Percentiles rank a stretch among this genome's conserved stretches.
These are phyloP conservation scores for Acacia melanoxylon DNA, from an alignment of 306 rosid species.

Conservation along the genomic window DNA sequence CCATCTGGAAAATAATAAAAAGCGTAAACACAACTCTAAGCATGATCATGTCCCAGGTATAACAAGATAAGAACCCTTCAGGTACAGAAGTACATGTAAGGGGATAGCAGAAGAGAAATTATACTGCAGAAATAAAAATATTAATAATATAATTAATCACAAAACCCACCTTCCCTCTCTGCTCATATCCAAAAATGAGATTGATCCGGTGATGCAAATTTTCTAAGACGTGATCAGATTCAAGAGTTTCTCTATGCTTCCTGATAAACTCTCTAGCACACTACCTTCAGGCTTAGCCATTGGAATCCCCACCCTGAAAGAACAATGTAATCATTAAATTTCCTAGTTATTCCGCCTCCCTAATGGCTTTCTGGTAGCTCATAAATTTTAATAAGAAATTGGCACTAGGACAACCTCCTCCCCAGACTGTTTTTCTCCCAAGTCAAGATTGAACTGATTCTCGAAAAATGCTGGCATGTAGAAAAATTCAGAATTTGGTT, in stretches of 20 bases:
- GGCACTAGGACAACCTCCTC: conserved; percentile 69
- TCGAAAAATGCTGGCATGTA: conserved; percentile 94
- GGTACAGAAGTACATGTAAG: neutral
- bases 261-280: conserved; percentile 78
- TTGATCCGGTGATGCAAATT: conserved; percentile 98
- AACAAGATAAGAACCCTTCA: conserved; percentile 21
- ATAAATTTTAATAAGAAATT: conserved; percentile 4
- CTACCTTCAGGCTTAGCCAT: conserved; percentile 85
- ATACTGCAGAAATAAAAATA: conserved; percentile 19
- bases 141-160: conserved; percentile 9
- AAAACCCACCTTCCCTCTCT: conserved; percentile 96
- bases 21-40: conserved; percentile 19
- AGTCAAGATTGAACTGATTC: conserved; percentile 86
- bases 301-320: conserved; percentile 87
- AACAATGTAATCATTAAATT: conserved; percentile 24
- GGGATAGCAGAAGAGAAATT: neutral
- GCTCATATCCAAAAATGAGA: conserved; percentile 94
- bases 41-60: neutral
- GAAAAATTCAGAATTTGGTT: conserved; percentile 94
- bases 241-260: conserved; percentile 98
- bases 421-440: conserved; percentile 99
- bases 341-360: neutral
- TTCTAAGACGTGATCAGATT: conserved; percentile 88
- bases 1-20: neutral
- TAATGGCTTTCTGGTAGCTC: conserved; percentile 17